Conservation (phyloP, 192 early-diverging fungal genomes). For the Chytriomyces sp. region DNA sequence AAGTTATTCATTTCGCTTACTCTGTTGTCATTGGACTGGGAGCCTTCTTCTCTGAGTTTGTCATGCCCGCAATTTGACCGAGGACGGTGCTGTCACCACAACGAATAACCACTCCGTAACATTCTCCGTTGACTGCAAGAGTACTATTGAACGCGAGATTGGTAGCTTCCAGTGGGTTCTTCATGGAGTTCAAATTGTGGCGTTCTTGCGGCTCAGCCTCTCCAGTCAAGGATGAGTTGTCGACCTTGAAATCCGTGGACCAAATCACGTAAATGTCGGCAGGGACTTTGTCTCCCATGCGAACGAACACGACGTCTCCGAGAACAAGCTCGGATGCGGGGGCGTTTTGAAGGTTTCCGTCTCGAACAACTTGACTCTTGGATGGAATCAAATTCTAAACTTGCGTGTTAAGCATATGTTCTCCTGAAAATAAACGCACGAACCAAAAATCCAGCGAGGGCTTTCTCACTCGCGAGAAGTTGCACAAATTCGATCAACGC, state of each 20-base stretch:
- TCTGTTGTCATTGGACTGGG: conserved; percentile 32
- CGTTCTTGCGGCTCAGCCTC: conserved; percentile 95
- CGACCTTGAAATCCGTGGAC: conserved; percentile 88
- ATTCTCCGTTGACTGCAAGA: conserved; percentile 76
- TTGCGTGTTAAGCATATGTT: not conserved
- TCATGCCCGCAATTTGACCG: conserved; percentile 82
- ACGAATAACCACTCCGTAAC: conserved; percentile 89
- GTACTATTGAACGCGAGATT: conserved; percentile 93
- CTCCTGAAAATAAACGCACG: not conserved
- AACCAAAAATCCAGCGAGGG: conserved; percentile 32
- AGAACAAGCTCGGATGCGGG: conserved; percentile 74
- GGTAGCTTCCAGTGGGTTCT: conserved; percentile 89
- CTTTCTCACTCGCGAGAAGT: conserved; percentile 32
- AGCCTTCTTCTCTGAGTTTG: conserved; percentile 23
- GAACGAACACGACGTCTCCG: conserved; percentile 87
- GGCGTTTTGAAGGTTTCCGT: conserved; percentile 67
- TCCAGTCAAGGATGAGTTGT: conserved; percentile 95
- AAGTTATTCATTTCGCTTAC: conserved; percentile 10
- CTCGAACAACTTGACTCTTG: conserved; percentile 79
- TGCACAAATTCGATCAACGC: conserved; percentile 52
- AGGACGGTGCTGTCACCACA: conserved; percentile 93
- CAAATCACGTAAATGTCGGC: conserved; percentile 85
- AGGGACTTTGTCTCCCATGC: conserved; percentile 93
- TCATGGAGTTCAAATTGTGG: conserved; percentile 55
- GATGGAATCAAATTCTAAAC: conserved; percentile 79